These are phyloP conservation scores for Evernia prunastri DNA, from an alignment of 495 filamentous ascomycete species.

Conservation along the genomic window DNA sequence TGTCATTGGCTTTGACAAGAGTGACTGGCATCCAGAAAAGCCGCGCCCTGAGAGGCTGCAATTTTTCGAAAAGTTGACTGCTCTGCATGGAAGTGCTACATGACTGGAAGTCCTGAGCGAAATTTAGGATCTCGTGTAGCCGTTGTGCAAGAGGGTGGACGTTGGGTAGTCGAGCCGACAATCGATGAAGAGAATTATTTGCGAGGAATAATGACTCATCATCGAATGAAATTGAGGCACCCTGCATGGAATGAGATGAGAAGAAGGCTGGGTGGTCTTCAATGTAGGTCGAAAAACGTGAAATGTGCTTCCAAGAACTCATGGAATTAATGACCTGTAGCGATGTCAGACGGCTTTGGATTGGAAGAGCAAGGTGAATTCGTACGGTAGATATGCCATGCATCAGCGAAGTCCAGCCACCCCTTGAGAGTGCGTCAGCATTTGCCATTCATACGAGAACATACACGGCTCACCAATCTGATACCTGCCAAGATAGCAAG, in stretches of 20 bases:
- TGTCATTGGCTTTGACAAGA: slow-evolving; percentile 51
- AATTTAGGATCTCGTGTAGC: slow-evolving; percentile 71
- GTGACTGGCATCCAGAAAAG: slow-evolving; percentile 88
- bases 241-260: slow-evolving; percentile 51
- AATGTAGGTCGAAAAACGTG: slow-evolving; percentile 76
- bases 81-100: slow-evolving; percentile 53
- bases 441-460: slow-evolving; percentile 10
- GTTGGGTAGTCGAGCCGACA: slow-evolving; percentile 64
- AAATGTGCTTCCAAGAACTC: slow-evolving; percentile 87
- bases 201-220: slow-evolving; percentile 57
- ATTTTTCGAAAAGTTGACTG: slow-evolving; percentile 77
- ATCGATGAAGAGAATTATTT: slow-evolving; percentile 60
- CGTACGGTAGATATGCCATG: slow-evolving; percentile 82
- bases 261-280: slow-evolving; percentile 50
- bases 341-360: slow-evolving; percentile 32
- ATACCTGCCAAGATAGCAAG: slow-evolving; percentile 91
- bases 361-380: slow-evolving; percentile 12
- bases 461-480: slow-evolving; percentile 71
- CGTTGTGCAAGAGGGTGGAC: slow-evolving; percentile 67
- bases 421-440: slow-evolving; percentile 47
- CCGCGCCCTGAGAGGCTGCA: slow-evolving; percentile 82
- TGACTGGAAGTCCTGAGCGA: slow-evolving; percentile 70
- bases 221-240: slow-evolving; percentile 59
- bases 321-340: slow-evolving; percentile 76
- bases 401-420: slow-evolving; percentile 84